Evolutionary conservation across 257 asterid species (phyloP), one percentile per base, ranked within the genome.

Genomic region (Verbascum thapsus): DNA sequence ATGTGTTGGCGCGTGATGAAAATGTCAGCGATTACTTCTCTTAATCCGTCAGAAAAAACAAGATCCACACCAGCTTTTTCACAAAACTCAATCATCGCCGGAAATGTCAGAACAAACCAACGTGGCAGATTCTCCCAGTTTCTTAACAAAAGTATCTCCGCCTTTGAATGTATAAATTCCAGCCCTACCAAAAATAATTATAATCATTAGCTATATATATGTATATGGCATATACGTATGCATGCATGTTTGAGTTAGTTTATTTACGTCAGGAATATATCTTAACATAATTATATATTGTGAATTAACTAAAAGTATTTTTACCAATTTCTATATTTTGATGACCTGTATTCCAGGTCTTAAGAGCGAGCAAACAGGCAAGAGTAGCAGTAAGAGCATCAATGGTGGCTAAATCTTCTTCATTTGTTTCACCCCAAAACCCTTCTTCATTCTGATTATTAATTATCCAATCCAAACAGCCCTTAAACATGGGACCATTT

Each of bases 311-410:
- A n/a, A n/a, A n/a, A n/a, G n/a, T n/a, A n/a, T n/a, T n/a, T n/a
- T 26, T 26, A 80, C 90, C 95, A 48, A 53, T 66, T 26, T 3
- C 1, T 0, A 83, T 70, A 22, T 79, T 62, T 1, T 41, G 68
- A 52, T 57, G 81, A 13, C 75, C 83, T 1, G 26, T 13, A 30
- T 75, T 67, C 95, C 95, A 83, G 0, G 4, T 71, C 5, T 65
- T 58, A 50, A 83, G 86, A 34, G 86, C 95, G 2, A 69, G 32
- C 68, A 81, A 41, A 80, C 83, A 86, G 35, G 80, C 80, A 54
- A 83, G 79, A 49, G 88, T 86, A 5, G 79, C 69, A n/a, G 88
- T 67, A 40, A 81, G 81, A 66, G 81, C 10, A 68, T 74, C 78
- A 45, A 83, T 72, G 61, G 86, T 55, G 37, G 87, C 83, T 7